Evolutionary conservation across 2,329 filamentous ascomycete genomes (phyloP).

Genomic region (Elsinoe batatas): DNA sequence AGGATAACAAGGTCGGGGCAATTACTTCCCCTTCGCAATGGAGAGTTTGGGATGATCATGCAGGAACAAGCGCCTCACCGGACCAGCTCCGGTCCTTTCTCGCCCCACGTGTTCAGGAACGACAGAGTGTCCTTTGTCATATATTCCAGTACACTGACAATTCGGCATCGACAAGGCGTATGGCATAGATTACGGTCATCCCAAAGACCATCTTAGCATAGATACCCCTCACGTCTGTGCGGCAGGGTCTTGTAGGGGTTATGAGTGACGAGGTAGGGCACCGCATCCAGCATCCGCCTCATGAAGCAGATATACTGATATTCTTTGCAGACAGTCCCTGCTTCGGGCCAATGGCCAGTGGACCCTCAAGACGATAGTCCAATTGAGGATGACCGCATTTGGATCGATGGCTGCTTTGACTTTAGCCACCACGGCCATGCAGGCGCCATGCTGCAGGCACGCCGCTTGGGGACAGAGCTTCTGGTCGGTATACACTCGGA

Average conservation of each 20-base stretch:
- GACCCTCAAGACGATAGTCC: constrained; percentile 51
- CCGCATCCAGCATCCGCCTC: background rate
- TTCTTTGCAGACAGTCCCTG: constrained; percentile 33
- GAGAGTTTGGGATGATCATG: background rate
- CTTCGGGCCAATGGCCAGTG: constrained; percentile 52
- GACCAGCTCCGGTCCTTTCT: background rate
- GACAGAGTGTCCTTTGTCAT: background rate
- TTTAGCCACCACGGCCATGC: constrained; percentile 98
- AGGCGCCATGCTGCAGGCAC: constrained; percentile 90
- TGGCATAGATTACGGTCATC: background rate
- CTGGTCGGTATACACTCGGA: constrained; percentile 92
- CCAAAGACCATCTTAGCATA: background rate
- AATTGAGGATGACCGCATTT: constrained; percentile 64
- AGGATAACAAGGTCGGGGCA: too few relatives aligned
- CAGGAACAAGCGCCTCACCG: background rate
- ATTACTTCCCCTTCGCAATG: too few relatives aligned
- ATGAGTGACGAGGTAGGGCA: constrained; percentile 5
- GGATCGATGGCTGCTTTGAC: constrained; percentile 98
- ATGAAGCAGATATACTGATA: background rate
- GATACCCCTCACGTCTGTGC: background rate
- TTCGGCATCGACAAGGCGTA: background rate
- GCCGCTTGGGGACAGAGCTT: constrained; percentile 79
- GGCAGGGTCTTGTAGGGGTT: background rate
- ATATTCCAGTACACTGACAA: background rate
- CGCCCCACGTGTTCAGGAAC: background rate